Conservation (phyloP, 192 early-diverging fungal genomes). For the Umbelopsis sp. region DNA sequence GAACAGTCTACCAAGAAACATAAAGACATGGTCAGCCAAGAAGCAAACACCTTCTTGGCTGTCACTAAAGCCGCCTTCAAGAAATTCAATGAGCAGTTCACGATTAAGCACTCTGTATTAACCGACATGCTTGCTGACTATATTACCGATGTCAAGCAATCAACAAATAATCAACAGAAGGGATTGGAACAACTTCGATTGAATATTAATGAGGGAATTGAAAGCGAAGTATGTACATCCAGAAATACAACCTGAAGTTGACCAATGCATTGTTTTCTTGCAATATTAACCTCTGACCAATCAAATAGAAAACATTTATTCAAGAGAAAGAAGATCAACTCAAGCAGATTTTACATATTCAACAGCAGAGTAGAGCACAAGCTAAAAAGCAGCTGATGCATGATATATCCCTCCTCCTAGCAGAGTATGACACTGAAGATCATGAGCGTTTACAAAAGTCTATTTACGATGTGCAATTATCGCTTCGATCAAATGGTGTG, state of each 20-base stretch:
- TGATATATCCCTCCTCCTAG: neutral
- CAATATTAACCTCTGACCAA: neutral
- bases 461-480: neutral
- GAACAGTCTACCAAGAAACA: neutral
- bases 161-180: neutral
- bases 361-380: neutral
- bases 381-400: constrained; percentile 2
- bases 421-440: neutral
- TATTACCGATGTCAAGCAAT: neutral
- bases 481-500: neutral
- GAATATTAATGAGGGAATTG: neutral
- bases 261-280: too few species aligned
- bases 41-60: neutral
- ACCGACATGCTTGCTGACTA: neutral
- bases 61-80: neutral
- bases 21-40: neutral
- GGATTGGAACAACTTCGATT: neutral
- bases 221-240: neutral
- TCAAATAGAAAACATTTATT: neutral
- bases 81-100: neutral
- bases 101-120: neutral
- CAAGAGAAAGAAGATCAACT: neutral
- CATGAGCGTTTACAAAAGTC: neutral
- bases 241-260: neutral
- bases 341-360: neutral